Evolutionary conservation across 305 asterid species (phyloP).

Genomic region (Solanum aculeatissimum): DNA sequence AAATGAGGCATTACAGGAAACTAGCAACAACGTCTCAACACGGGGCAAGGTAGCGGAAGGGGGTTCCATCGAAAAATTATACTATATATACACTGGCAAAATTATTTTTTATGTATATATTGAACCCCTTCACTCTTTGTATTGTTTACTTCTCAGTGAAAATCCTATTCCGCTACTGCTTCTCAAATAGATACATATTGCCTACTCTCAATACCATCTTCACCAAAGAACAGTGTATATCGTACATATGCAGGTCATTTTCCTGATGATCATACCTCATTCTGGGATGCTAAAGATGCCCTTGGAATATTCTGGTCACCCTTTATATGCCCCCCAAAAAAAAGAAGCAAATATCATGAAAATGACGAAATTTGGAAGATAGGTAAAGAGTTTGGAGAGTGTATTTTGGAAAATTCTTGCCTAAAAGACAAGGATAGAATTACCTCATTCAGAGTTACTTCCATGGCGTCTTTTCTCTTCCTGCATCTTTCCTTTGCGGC

Average conservation of each 20-base stretch:
- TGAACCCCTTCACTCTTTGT: background rate
- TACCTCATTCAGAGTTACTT: background rate
- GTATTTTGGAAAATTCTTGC: background rate
- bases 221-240: background rate
- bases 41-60: no score
- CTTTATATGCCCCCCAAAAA: background rate
- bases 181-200: background rate
- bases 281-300: background rate
- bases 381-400: background rate
- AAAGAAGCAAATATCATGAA: background rate
- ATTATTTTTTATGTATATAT: background rate
- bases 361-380: background rate
- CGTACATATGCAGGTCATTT: background rate
- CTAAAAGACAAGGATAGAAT: background rate
- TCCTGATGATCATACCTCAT: background rate
- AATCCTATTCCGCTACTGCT: background rate
- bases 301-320: background rate
- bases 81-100: background rate
- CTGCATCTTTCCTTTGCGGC: background rate
- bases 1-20: no score
- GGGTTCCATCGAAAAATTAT: background rate
- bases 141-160: background rate
- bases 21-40: no score
- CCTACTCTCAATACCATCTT: background rate
- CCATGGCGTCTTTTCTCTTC: background rate